Conservation (phyloP, 2,329 filamentous ascomycete species). For the Pestalotiopsis sp. region DNA sequence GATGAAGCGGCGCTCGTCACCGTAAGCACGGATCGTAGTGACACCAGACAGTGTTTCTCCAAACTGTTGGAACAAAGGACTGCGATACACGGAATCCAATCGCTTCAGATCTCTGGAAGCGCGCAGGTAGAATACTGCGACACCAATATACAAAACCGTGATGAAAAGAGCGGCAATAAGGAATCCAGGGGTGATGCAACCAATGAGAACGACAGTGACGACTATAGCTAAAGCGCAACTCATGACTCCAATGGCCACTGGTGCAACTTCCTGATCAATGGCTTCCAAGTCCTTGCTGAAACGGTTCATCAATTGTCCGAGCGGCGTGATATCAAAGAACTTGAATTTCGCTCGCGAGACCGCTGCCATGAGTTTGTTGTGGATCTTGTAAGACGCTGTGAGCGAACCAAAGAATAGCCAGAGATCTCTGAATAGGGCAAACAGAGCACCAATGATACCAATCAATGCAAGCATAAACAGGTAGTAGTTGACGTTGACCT, state of each 20-base stretch:
- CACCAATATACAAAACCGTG: constrained; percentile 76
- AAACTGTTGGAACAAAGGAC: constrained; percentile 96
- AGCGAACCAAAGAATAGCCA: constrained; percentile 93
- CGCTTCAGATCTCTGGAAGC: constrained; percentile 96
- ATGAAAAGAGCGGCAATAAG: constrained; percentile 87
- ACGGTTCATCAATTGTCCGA: constrained; percentile 96
- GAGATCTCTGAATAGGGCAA: constrained; percentile 81
- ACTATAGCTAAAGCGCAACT: constrained; percentile 68
- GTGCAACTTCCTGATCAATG: constrained; percentile 93
- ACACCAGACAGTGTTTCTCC: constrained; percentile 94
- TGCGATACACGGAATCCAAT: constrained; percentile 90
- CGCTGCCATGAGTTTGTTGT: constrained; percentile 74
- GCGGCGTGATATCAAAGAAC: constrained; percentile 95
- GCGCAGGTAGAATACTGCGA: constrained; percentile 86
- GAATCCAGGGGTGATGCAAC: constrained; percentile 87
- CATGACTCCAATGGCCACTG: constrained; percentile 79
- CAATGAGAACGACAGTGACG: constrained; percentile 87
- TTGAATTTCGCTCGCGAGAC: constrained; percentile 92
- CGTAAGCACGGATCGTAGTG: constrained; percentile 95
- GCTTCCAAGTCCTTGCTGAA: constrained; percentile 98
- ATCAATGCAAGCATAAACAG: constrained; percentile 81
- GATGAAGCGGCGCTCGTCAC: constrained; percentile 90
- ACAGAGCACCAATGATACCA: constrained; percentile 74
- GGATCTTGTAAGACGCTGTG: constrained; percentile 82
- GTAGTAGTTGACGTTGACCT: constrained; percentile 84